These are phyloP conservation scores for Macrophomina tecta DNA, from an alignment of 2,329 filamentous ascomycete species.

Conservation along the genomic window DNA sequence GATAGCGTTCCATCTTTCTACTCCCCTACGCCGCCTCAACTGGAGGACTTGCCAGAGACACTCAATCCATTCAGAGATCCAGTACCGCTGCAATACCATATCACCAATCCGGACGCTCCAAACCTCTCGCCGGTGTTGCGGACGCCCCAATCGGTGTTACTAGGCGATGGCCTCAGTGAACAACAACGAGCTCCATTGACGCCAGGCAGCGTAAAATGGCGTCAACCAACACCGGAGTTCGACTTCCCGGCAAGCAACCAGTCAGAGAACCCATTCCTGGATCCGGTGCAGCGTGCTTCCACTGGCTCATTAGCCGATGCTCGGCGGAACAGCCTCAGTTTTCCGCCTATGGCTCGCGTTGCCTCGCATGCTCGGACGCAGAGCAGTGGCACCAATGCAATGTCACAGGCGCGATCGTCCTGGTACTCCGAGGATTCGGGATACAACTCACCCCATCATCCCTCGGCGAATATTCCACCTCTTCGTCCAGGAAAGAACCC, in stretches of 20 bases:
- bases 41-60: constrained; percentile 12
- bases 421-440: constrained; percentile 21
- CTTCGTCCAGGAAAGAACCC: constrained; percentile 11
- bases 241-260: background rate
- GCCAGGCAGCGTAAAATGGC: constrained; percentile 8
- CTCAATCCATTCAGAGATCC: constrained; percentile 23
- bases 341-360: constrained; percentile 5
- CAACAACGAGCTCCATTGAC: constrained; percentile 1
- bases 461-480: constrained; percentile 11
- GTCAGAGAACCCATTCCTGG: constrained; percentile 14
- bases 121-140: background rate
- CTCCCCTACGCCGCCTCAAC: constrained; percentile 14
- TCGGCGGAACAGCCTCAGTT: background rate
- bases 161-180: background rate
- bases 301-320: background rate
- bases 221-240: constrained; percentile 16
- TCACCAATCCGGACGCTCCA: constrained; percentile 21
- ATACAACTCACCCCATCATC: constrained; percentile 19
- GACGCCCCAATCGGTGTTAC: constrained; percentile 1
- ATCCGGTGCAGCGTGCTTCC: constrained; percentile 1
- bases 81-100: background rate
- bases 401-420: constrained; percentile 7
- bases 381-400: background rate
- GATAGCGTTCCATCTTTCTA: constrained; percentile 25
- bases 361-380: constrained; percentile 6